phyloP scores from a whole-genome alignment of 192 early-diverging fungal genomes.

The Pilobolus umbonatus region DNA sequence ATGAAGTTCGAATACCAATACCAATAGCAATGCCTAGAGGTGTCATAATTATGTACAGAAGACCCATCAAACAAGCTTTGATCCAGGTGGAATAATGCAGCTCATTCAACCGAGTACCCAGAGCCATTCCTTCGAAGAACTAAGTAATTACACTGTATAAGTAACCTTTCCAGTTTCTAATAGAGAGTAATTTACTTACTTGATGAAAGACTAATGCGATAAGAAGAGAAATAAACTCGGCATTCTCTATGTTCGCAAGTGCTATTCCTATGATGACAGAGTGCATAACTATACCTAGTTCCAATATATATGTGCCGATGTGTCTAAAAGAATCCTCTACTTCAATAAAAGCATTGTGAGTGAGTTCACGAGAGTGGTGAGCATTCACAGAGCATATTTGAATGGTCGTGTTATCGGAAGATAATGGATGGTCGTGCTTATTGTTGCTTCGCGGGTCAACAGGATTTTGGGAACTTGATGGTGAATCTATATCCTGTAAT shows the following conservation, averaged over 20 bases:
- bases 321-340: constrained; percentile 28
- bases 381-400: not conserved
- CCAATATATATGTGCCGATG: constrained; percentile 65
- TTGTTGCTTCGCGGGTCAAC: not conserved
- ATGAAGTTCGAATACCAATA: constrained; percentile 63
- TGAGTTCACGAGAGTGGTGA: constrained; percentile 12
- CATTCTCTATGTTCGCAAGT: constrained; percentile 48
- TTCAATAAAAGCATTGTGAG: constrained; percentile 25
- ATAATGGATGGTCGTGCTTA: not conserved
- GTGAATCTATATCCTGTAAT: not conserved
- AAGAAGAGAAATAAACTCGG: constrained; percentile 55
- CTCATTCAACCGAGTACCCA: constrained; percentile 41
- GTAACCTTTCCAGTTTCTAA: not conserved
- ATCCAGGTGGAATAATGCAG: constrained; percentile 17
- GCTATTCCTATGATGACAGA: constrained; percentile 75
- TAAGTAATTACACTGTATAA: constrained; percentile 16
- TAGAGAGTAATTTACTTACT: constrained; percentile 22
- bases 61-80: constrained; percentile 41
- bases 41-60: constrained; percentile 65
- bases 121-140: constrained; percentile 49
- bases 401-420: not conserved
- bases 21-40: constrained; percentile 78
- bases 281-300: constrained; percentile 75
- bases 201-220: constrained; percentile 74
- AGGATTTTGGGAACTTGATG: not conserved